phyloP scores from a whole-genome alignment of 352 stramenopile genomes.

The Pythium brachiatum region DNA sequence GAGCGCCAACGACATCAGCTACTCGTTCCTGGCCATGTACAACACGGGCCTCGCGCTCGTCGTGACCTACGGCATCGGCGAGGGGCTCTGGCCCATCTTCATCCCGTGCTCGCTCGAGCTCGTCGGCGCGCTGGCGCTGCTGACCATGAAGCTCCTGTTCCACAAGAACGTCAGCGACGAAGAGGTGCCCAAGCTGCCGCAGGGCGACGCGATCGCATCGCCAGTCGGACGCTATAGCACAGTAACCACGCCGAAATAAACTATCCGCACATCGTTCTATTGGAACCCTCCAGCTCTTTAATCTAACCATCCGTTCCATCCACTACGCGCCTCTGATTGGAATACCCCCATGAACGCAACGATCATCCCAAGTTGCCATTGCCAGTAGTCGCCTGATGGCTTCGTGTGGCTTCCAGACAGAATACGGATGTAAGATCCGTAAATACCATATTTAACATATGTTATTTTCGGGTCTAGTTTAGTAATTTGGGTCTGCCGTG shows the following conservation, averaged over 20 bases:
- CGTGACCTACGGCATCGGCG: conserved; percentile 46
- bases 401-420: not conserved
- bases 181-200: conserved; percentile 12
- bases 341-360: too few species aligned
- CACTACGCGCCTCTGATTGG: too few species aligned
- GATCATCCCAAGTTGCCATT: too few species aligned
- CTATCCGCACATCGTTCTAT: too few species aligned
- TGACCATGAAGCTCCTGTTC: conserved; percentile 50
- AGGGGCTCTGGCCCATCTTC: conserved; percentile 55
- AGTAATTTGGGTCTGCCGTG: not conserved
- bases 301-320: not conserved
- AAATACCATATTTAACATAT: not conserved
- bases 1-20: conserved; percentile 55
- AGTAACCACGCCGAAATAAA: not conserved
- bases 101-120: conserved; percentile 48
- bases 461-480: not conserved
- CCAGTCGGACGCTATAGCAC: not conserved
- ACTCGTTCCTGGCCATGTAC: conserved; percentile 49
- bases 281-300: not conserved
- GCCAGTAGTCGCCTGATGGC: not conserved
- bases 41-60: conserved; percentile 37
- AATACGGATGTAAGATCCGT: not conserved
- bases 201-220: not conserved
- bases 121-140: conserved; percentile 31
- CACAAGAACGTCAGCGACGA: conserved; percentile 26